Evolutionary conservation across 1,284 basidiomycete species (phyloP).

Genomic region (Farysia itapuensis): DNA sequence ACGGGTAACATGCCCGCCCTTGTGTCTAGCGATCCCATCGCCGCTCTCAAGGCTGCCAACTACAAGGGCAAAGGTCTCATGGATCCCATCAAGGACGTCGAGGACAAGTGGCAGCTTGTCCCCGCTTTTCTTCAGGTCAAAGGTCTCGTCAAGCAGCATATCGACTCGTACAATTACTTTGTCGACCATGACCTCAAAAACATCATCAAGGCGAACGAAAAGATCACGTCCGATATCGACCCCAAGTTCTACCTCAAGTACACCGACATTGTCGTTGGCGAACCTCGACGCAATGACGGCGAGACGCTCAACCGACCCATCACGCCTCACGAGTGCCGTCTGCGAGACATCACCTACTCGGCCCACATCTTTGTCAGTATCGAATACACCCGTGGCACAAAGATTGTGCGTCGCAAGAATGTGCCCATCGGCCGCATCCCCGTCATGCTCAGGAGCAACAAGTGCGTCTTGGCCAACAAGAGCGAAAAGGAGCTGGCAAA

Average conservation of each 20-base stretch:
- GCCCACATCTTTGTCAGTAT: conserved; percentile 93
- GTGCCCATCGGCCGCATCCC: conserved; percentile 90
- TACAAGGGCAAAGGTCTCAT: conserved; percentile 60
- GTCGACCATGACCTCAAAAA: conserved; percentile 83
- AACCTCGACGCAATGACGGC: conserved; percentile 77
- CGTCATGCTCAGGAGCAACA: conserved; percentile 94
- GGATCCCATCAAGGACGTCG: conserved; percentile 64
- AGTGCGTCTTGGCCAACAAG: conserved; percentile 75
- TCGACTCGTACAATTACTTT: conserved; percentile 99
- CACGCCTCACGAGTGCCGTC: conserved; percentile 94
- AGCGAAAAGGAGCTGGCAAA: conserved; percentile 80
- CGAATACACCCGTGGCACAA: conserved; percentile 90
- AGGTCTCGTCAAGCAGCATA: conserved; percentile 78
- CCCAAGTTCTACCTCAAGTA: conserved; percentile 97
- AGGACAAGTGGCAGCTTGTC: conserved; percentile 60
- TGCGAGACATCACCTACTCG: conserved; percentile 93
- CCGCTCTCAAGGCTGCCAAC: conserved; percentile 42
- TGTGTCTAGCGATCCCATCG: conserved; percentile 23
- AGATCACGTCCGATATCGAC: conserved; percentile 81
- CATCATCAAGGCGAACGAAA: conserved; percentile 66
- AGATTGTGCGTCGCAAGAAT: conserved; percentile 78
- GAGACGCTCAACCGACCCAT: conserved; percentile 77
- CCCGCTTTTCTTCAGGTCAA: conserved; percentile 59
- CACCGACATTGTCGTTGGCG: conserved; percentile 78
- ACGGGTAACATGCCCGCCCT: conserved; percentile 9